Evolutionary conservation across 352 stramenopile species (phyloP).

Genomic region (Phytophthora tentaculata): DNA sequence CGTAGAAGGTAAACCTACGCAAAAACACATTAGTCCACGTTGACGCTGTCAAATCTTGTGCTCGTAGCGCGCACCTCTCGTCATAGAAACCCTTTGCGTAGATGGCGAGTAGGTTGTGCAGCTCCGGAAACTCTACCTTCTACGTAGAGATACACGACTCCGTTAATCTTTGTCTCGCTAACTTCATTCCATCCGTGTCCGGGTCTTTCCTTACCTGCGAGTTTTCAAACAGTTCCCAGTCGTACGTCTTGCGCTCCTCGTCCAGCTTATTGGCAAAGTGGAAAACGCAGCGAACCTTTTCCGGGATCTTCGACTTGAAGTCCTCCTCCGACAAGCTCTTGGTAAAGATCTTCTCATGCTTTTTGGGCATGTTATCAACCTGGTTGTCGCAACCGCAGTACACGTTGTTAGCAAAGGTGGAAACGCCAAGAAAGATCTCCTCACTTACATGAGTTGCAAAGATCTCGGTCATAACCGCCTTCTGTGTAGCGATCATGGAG

Average conservation of each 20-base stretch:
- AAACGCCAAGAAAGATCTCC: neutral
- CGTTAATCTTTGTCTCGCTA: neutral
- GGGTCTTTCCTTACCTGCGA: conserved; percentile 47
- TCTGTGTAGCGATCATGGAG: conserved; percentile 65
- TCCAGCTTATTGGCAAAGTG: conserved; percentile 73
- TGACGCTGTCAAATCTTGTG: neutral
- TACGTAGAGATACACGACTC: conserved; percentile 14
- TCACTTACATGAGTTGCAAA: conserved; percentile 63
- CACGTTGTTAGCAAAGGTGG: conserved; percentile 5
- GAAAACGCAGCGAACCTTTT: conserved; percentile 80
- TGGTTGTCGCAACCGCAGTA: conserved; percentile 17
- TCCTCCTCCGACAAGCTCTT: conserved; percentile 63
- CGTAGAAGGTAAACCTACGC: conserved; percentile 59
- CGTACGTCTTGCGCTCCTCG: conserved; percentile 56
- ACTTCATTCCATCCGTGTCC: neutral
- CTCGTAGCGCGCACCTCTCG: conserved; percentile 45
- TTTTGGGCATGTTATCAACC: conserved; percentile 72
- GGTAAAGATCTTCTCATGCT: conserved; percentile 56
- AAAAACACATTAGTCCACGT: neutral
- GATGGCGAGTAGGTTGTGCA: conserved; percentile 62
- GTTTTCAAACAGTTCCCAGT: conserved; percentile 68
- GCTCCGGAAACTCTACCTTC: conserved; percentile 66
- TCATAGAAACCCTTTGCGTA: conserved; percentile 80
- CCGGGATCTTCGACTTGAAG: conserved; percentile 73
- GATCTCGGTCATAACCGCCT: conserved; percentile 59